These are phyloP conservation scores for Sanghuangporus baumii DNA, from an alignment of 1,284 basidiomycete species.

Conservation along the genomic window DNA sequence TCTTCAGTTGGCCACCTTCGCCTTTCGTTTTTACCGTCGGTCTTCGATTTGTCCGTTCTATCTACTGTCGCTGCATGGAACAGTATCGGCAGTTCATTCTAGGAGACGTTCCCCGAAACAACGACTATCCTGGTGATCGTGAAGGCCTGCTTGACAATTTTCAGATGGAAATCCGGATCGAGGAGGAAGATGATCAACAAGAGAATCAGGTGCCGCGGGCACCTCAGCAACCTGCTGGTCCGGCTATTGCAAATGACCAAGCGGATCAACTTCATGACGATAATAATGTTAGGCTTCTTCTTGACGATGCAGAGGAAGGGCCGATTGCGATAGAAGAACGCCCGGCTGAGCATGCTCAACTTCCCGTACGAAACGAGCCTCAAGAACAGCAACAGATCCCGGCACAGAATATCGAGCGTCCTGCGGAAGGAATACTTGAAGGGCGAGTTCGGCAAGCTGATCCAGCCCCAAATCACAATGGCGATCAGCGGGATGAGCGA, in stretches of 20 bases:
- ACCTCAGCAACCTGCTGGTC: not conserved
- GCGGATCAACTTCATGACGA: slow-evolving; percentile 6
- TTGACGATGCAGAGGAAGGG: slow-evolving; percentile 6
- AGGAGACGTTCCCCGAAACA: slow-evolving; percentile 27
- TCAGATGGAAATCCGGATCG: slow-evolving; percentile 8
- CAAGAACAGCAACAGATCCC: slow-evolving; percentile 16
- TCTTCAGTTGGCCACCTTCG: slow-evolving; percentile 53
- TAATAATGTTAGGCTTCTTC: slow-evolving; percentile 12
- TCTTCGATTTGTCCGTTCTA: slow-evolving; percentile 40
- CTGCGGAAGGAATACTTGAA: not conserved
- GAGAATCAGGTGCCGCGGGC: not conserved
- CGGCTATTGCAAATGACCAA: not conserved
- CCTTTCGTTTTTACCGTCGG: slow-evolving; percentile 49
- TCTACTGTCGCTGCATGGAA: slow-evolving; percentile 40
- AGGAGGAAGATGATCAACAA: not conserved
- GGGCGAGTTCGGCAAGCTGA: slow-evolving; percentile 1
- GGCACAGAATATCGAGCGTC: not conserved
- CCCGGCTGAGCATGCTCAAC: not conserved
- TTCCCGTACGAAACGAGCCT: slow-evolving; percentile 28
- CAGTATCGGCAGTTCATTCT: slow-evolving; percentile 44
- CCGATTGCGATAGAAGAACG: not conserved
- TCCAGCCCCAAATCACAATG: not conserved
- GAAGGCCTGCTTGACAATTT: slow-evolving; percentile 26
- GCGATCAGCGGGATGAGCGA: slow-evolving; percentile 17
- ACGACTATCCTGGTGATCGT: slow-evolving; percentile 9